Evolutionary conservation across 164 flowering plant species (phyloP).

Genomic region (Hamamelis virginiana): DNA sequence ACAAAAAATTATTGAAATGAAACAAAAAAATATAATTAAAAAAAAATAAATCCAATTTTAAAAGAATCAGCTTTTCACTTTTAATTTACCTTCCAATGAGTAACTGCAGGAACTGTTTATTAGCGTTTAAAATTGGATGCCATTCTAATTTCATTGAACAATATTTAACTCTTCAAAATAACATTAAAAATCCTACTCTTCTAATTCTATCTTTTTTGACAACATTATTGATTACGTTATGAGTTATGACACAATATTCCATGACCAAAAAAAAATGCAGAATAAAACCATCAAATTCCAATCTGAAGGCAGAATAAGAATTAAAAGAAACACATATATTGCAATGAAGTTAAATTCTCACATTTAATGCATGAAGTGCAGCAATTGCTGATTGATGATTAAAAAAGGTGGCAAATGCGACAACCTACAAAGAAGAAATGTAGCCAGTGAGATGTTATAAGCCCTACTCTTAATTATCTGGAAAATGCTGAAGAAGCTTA

Average conservation of each 20-base stretch:
- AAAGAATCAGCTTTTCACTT: no score
- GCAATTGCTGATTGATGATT: slow-evolving; percentile 73
- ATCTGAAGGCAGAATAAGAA: not conserved
- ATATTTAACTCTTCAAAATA: not conserved
- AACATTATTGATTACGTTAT: not conserved
- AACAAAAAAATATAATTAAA: not conserved
- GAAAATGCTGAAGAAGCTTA: not conserved
- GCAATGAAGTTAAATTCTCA: slow-evolving; percentile 30
- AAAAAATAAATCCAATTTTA: no score
- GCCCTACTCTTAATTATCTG: not conserved
- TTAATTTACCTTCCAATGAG: no score
- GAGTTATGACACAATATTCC: no score
- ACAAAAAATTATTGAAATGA: not conserved
- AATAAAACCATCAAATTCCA: not conserved
- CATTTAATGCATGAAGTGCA: slow-evolving; percentile 65
- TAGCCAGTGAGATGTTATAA: not conserved
- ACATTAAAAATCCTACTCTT: not conserved
- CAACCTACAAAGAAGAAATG: slow-evolving; percentile 59
- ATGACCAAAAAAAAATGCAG: not conserved
- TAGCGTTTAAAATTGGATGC: not conserved
- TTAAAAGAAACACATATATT: not conserved
- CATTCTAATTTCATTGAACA: not conserved
- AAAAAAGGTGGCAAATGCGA: slow-evolving; percentile 84
- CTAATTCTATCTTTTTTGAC: not conserved
- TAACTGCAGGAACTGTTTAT: not conserved